Percentiles rank a stretch among this genome's conserved stretches.
Evolutionary conservation across 257 asterid species (phyloP).

Genomic region (Nicotiana benthamiana): DNA sequence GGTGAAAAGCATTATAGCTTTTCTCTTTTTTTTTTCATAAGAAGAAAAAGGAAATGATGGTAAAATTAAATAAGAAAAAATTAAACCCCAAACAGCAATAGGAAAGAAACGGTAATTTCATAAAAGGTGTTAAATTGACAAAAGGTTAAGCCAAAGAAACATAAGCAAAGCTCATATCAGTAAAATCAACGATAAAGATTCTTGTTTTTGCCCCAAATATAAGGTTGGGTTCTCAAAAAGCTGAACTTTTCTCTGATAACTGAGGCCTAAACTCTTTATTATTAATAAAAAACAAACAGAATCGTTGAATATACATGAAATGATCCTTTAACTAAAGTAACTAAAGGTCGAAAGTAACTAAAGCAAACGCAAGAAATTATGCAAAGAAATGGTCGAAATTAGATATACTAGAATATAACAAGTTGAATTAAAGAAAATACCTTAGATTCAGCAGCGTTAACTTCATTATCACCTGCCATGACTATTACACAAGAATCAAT

Average conservation of each 20-base stretch:
- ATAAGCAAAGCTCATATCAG: background rate
- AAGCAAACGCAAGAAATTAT: background rate
- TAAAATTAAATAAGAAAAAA: background rate
- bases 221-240: background rate
- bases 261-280: background rate
- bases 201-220: background rate
- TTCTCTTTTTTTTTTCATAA: background rate
- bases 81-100: background rate
- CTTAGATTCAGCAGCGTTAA: conserved; percentile 31
- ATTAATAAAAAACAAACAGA: background rate
- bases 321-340: background rate
- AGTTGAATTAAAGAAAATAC: background rate
- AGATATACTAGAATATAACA: background rate
- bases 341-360: background rate
- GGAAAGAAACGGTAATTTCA: background rate
- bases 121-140: background rate
- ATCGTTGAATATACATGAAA: background rate
- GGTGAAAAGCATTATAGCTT: background rate
- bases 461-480: conserved; percentile 40
- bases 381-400: background rate
- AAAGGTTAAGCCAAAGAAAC: background rate
- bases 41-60: conserved; percentile 4
- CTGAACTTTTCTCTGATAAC: background rate
- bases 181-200: background rate
- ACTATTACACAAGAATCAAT: background rate